Base-by-base conservation (phyloP, 2,329 filamentous ascomycete species). In the Pseudonectria buxi region DNA sequence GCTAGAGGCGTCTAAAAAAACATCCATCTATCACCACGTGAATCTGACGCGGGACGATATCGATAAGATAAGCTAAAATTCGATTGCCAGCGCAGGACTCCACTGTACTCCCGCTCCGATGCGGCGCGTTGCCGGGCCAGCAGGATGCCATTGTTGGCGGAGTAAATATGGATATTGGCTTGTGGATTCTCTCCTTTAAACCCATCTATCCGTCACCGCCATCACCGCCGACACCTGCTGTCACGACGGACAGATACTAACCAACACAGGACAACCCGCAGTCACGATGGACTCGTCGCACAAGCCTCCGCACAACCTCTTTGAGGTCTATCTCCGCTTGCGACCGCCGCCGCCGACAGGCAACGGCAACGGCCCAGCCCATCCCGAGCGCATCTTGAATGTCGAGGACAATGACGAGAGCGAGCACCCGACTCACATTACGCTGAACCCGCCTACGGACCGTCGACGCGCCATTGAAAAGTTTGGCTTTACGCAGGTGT, bases 401-500 rank as follows among this genome's bases (percentile, higher is more conserved):
- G 84, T 95, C 33, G 89, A 95, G 57, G 57, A 69, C 13, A 63
- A 73, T 4, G 62, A 62, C 12, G 47, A 58, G 33, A 61, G 54
- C 42, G 62, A 54, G 28, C 58, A 53, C 22, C 71, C 83, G 0
- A 85, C 78, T 1, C 81, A 87, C 55, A 83, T 89, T 45, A 86
- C 80, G 0, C 61, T 89, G 12, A 85, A 86, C 49, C 88, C 89
- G 1, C 85, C 87, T 3, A 84, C 80, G 44, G 90, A 95, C 43
- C 76, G 90, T 37, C 86, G 90, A 49, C 78, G 89, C 30, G 88
- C 89, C 1, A 78, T 95, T 25, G 92, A 98, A 61, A 87, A 84
- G 56, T 98, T 96, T 57, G 86, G 82, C 2, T 98, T 98, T 56
- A 98, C 92, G 0, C 79, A 79, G 43, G 88, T 98, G 1, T 95